Conservation (phyloP, 2,329 filamentous ascomycete genomes). For the Colletotrichum sidae region DNA sequence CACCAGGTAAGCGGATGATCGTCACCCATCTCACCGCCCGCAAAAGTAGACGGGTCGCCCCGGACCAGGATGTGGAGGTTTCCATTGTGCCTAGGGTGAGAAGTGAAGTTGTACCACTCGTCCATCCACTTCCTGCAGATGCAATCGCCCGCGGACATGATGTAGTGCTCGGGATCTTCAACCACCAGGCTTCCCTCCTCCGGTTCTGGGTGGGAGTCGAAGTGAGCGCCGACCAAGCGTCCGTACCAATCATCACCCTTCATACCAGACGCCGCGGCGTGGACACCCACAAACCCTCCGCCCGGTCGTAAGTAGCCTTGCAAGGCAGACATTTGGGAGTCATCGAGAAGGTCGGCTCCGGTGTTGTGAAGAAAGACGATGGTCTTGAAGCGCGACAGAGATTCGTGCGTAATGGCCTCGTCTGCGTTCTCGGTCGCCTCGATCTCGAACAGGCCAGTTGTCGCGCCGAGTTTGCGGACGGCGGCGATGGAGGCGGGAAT, state of each 20-base stretch:
- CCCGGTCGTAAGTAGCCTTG: slow-evolving; percentile 48
- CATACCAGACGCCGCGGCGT: slow-evolving; percentile 52
- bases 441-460: slow-evolving; percentile 44
- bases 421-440: slow-evolving; percentile 51
- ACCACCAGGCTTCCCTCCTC: slow-evolving; percentile 47
- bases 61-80: slow-evolving; percentile 49
- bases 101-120: slow-evolving; percentile 57
- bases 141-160: slow-evolving; percentile 38
- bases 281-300: slow-evolving; percentile 54
- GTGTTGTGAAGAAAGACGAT: slow-evolving; percentile 54
- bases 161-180: slow-evolving; percentile 45
- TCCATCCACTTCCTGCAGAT: slow-evolving; percentile 46
- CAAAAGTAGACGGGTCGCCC: slow-evolving; percentile 49
- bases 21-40: slow-evolving; percentile 49
- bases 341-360: slow-evolving; percentile 49
- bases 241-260: slow-evolving; percentile 50
- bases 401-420: slow-evolving; percentile 43
- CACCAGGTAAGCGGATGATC: slow-evolving; percentile 55
- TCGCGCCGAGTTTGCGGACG: slow-evolving; percentile 45
- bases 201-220: slow-evolving; percentile 52
- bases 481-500: slow-evolving; percentile 51
- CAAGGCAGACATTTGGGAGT: slow-evolving; percentile 47
- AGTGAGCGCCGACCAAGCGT: slow-evolving; percentile 51
- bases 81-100: slow-evolving; percentile 42
- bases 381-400: slow-evolving; percentile 48